Base-by-base conservation (phyloP, 2,329 filamentous ascomycete genomes). In the Stagonosporopsis rhizophila region DNA sequence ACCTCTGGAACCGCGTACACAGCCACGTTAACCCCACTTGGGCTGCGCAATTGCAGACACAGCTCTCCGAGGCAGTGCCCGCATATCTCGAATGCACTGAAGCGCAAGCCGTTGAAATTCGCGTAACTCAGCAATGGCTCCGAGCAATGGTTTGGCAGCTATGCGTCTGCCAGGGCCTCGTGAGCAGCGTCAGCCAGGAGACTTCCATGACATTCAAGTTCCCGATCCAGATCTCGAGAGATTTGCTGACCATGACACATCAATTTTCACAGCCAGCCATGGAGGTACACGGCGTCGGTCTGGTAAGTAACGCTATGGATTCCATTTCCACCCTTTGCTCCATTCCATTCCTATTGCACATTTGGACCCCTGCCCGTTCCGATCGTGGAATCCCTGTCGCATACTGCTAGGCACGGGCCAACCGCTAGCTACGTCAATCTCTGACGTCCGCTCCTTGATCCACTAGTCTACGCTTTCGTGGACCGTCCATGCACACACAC, bases 71-170 rank as follows among this genome's bases (percentile, higher is more conserved):
- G 50, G 80, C 82, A 19, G 76, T 87, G 2, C 82, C 85, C 4
- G 73, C 79, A 17, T 85, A 86, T 46, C 77, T 87, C 7, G 82
- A 85, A 25, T 74, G 71, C 58, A 88, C 86, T 0, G 85, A 88
- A 55, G 87, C 85, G 19, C 88, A 90, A 64, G 88, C 87, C 50
- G 86, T 89, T 6, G 87, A 90, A 64, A 81, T 90, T 17, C 80
- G 88, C 39, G 83, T 88, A 49, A 90, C 87, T 2, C 88, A 90
- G 68, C 87, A 89, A 66, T 90, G 88, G 88, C 79, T 90, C 4
- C 80, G 85, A 17, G 84, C 87, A 1, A 88, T 89, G 76, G 84
- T 89, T n/a, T 90, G 88, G 88, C 88, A 89, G 64, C 82, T 88
- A 1, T 87, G 87, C 3, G 88, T 89, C 64, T 83, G 84, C 19